Base-by-base conservation (phyloP, 352 stramenopile genomes). In the Blastocystis sp. region DNA sequence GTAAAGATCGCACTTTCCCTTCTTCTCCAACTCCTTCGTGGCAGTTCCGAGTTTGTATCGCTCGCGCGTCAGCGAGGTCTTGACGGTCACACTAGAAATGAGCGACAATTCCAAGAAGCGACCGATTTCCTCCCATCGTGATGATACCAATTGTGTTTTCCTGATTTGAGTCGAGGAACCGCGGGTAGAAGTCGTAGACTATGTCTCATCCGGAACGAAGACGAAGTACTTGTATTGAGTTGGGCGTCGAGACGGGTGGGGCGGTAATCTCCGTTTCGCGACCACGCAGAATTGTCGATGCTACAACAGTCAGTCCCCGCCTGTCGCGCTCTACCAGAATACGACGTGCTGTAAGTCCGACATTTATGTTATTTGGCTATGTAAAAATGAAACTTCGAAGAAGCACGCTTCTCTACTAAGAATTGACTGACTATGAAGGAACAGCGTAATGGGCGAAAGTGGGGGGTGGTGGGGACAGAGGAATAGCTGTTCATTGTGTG, bases 41-140 rank as follows among this genome's bases (percentile, higher is more conserved):
- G 74, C 65, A 16, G 50, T 85, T 61, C 74, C 74, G n/a, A 85
- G 41, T 85, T 85, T 85, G 66, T 85, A 85, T 13, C 74, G 74
- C 66, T 85, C 74, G 26, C 74, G 74, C 31, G 74, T 85, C 16
- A 85, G 55, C 31, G 74, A 85, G 16, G 74, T 67, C 41, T 63
- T 26, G 3, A 85, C 74, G 21, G 74, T 70, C 26, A 85, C 74
- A 69, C 74, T 85, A 85, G 31, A 69, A 13, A 35, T 67, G 19
- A 60, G 55, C 10, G 3, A 16, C n/a, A 85, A 35, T 55, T 37
- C 26, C 26, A 31, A 1, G 35, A 24, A 3, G 39, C 51, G n/a
- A 85, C 74, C 74, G 45, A 69, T 69, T 85, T 13, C 74, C 74
- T 51, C 74, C 74, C 74, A 85, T 85, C 12, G 74, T 69, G 60